These are phyloP conservation scores for Pichia occidentalis DNA, from an alignment of 805 yeast species.

Conservation along the genomic window DNA sequence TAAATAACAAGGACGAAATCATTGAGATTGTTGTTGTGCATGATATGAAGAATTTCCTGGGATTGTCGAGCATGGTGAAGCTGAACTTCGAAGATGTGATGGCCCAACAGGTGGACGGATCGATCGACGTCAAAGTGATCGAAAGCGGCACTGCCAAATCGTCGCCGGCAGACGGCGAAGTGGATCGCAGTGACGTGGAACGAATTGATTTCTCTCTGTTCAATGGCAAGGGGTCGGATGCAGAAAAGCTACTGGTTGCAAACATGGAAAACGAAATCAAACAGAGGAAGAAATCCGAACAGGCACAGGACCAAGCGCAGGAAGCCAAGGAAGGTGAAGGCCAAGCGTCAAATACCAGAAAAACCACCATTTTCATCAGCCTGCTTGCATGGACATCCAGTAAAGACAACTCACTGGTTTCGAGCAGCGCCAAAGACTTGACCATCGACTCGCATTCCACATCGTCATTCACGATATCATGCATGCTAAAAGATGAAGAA, in stretches of 20 bases:
- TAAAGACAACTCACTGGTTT: conserved; percentile 16
- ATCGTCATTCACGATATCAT: conserved; percentile 64
- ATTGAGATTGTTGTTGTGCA: conserved; percentile 59
- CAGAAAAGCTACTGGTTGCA: conserved; percentile 82
- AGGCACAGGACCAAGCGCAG: not conserved
- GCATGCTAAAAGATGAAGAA: conserved; percentile 70
- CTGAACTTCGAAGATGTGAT: conserved; percentile 55
- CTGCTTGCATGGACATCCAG: conserved; percentile 27
- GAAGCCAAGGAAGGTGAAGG: conserved; percentile 8
- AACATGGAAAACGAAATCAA: conserved; percentile 72
- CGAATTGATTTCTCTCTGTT: conserved; percentile 56
- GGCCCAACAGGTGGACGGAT: conserved; percentile 69
- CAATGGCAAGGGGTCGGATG: conserved; percentile 72
- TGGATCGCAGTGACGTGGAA: conserved; percentile 24
- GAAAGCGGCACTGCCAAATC: conserved; percentile 37
- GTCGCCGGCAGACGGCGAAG: not conserved
- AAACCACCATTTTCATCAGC: conserved; percentile 29
- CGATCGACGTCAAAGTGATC: conserved; percentile 53
- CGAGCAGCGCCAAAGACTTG: conserved; percentile 27
- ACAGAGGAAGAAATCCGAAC: conserved; percentile 27
- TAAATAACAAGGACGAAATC: conserved; percentile 41
- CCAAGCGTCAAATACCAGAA: conserved; percentile 13
- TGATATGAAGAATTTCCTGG: conserved; percentile 50
- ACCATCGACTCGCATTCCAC: conserved; percentile 41
- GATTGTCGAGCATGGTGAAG: conserved; percentile 35